A percentile compares a stretch with the other conserved stretches of the same genome.
Conservation (phyloP, 768 basidiomycete species). For the Strobilomyces confusus region DNA sequence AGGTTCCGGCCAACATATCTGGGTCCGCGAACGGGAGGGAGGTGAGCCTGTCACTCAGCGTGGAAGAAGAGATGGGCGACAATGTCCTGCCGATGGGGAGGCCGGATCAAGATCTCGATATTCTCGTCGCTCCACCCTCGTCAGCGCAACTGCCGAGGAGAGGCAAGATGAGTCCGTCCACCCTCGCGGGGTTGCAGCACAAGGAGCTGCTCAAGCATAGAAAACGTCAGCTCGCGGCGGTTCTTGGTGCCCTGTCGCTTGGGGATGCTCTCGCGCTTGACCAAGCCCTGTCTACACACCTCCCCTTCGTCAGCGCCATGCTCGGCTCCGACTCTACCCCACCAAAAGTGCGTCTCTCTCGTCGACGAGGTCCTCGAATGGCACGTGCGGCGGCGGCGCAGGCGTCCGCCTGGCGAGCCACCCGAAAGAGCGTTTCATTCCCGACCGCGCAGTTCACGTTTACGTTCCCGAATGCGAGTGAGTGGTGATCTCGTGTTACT, state of each 20-base stretch:
- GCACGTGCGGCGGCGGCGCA: constrained; percentile 40
- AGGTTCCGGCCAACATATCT: constrained; percentile 66
- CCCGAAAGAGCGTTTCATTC: constrained; percentile 38
- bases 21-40: constrained; percentile 42
- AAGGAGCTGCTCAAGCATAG: constrained; percentile 69
- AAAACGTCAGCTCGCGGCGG: constrained; percentile 66
- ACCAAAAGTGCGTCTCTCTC: constrained; percentile 50
- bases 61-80: constrained; percentile 39
- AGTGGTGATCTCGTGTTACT: constrained; percentile 40
- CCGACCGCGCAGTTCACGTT: constrained; percentile 57
- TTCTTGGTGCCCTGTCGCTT: constrained; percentile 62
- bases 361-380: constrained; percentile 47
- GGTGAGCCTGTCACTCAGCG: constrained; percentile 38
- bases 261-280: constrained; percentile 73
- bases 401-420: constrained; percentile 3
- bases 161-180: constrained; percentile 55
- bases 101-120: constrained; percentile 23
- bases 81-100: constrained; percentile 25
- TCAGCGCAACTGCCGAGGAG: constrained; percentile 24
- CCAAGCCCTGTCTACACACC: constrained; percentile 60
- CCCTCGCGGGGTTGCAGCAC: constrained; percentile 66
- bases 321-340: constrained; percentile 29
- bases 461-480: constrained; percentile 62
- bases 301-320: constrained; percentile 33
- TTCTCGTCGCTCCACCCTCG: constrained; percentile 17